Base-by-base conservation (phyloP, 495 filamentous ascomycete species). In the Niebla homalea region DNA sequence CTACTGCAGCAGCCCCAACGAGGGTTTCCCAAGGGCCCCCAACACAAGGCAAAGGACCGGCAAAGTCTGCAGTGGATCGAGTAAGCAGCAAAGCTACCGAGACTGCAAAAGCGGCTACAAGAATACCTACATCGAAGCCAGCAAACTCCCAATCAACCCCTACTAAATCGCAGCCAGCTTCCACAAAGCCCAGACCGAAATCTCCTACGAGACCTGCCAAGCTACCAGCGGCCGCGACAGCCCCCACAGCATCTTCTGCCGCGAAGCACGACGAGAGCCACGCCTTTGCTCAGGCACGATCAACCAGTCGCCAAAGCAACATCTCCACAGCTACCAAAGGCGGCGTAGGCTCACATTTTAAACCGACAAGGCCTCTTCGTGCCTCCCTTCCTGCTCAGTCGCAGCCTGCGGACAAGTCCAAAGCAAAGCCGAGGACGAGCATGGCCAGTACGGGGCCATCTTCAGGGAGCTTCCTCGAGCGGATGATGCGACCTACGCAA, bases 401-500 rank as follows among this genome's bases (percentile, higher is more conserved):
- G 22, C 55, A 53, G 35, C 56, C 56, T 12, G 55, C 44, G 23
- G 69, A 72, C 19, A 68, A 68, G n/a, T 64, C 69, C 2, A 60
- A 57, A 48, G 20, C 58, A 15, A 65, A 60, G 46, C 67, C 70
- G 16, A 67, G 70, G 20, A 51, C 60, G 20, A 73, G 70, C 55
- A 69, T 64, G 32, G 59, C 42, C 4, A 68, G 61, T 46, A 41
- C 67, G 26, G 70, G 65, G 48, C 51, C 77, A 1, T 71, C 81
- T 2, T 81, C 85, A 57, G 83, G 88, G 48, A 66, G 81, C 3
- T 96, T 96, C 66, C 71, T 96, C 15, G 86, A 85, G 7, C 73
- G 89, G 50, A 94, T 96, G 89, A 94, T 87, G 87, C 78, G 87
- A 11, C 89, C 88, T 4, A 96, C 89, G 8, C 78, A 84, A 20